These are phyloP conservation scores for Pseudonitzschia multiseries DNA, from an alignment of 108 stramenopile genomes.

Conservation along the genomic window DNA sequence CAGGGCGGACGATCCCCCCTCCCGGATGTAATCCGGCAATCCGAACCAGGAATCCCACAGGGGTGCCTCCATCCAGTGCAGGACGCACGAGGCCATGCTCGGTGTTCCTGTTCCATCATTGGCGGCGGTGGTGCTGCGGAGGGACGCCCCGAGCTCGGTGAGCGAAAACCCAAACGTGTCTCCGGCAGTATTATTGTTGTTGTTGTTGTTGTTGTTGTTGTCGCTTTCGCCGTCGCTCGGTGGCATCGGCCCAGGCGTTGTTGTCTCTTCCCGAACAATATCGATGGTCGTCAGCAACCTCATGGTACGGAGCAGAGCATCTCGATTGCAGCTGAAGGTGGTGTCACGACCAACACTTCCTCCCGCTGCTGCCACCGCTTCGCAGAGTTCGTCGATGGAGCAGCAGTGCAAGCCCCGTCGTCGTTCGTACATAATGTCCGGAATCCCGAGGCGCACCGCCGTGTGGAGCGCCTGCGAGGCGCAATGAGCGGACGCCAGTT, in stretches of 20 bases:
- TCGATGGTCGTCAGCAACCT: not conserved
- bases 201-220: too few species aligned
- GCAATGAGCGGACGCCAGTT: constrained; percentile 24
- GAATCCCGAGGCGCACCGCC: constrained; percentile 14
- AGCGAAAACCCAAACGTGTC: not conserved
- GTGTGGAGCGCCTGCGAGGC: constrained; percentile 26
- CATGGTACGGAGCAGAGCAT: constrained; percentile 5
- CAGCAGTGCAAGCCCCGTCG: not conserved
- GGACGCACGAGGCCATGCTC: constrained; percentile 16
- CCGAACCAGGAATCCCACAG: constrained; percentile 31
- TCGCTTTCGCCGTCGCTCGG: too few species aligned
- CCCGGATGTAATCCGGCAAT: constrained; percentile 17
- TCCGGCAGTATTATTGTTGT: too few species aligned
- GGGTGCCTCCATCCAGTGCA: constrained; percentile 35
- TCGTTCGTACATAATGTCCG: constrained; percentile 14
- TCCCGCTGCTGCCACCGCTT: not conserved
- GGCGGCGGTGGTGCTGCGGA: not conserved
- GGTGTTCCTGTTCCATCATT: too few species aligned
- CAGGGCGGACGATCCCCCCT: not conserved
- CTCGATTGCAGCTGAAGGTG: not conserved
- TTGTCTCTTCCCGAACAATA: constrained; percentile 1
- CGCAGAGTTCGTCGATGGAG: constrained; percentile 21
- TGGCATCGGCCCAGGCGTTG: not conserved
- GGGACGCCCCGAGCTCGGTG: not conserved
- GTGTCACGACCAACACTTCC: not conserved